phyloP scores from a whole-genome alignment of 2,329 filamentous ascomycete genomes.

The Claviceps maximensis region DNA sequence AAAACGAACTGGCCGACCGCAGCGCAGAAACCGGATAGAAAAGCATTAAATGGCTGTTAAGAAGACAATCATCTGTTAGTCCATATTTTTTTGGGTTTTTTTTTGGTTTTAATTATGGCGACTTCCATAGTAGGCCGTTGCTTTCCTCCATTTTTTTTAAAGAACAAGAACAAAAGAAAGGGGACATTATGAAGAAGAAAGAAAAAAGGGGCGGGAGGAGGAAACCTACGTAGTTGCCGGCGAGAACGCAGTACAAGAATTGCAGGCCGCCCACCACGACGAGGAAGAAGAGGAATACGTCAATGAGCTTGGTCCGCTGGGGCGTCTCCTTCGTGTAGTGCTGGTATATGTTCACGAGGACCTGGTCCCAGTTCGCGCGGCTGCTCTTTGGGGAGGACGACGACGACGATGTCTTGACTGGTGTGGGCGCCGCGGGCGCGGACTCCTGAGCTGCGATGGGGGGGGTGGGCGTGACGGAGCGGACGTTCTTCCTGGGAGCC shows the following conservation, averaged over 20 bases:
- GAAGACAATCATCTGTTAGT: constrained; percentile 11
- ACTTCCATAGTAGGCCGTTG: too few relatives aligned
- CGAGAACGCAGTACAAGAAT: constrained; percentile 83
- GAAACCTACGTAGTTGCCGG: constrained; percentile 78
- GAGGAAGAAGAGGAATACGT: constrained; percentile 81
- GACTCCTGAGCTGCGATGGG: constrained; percentile 1
- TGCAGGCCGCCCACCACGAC: constrained; percentile 77
- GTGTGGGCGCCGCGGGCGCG: neutral
- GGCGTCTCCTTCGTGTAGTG: constrained; percentile 73
- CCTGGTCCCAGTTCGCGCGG: constrained; percentile 37
- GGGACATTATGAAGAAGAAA: too few relatives aligned
- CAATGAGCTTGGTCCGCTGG: constrained; percentile 83
- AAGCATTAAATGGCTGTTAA: constrained; percentile 87
- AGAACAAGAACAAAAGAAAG: too few relatives aligned
- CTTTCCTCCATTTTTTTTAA: too few relatives aligned
- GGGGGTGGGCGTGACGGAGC: constrained; percentile 11
- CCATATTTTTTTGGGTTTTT: neutral
- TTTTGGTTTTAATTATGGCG: too few relatives aligned
- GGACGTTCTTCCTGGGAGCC: constrained; percentile 37
- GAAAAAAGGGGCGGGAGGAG: neutral
- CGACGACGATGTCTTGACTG: constrained; percentile 1
- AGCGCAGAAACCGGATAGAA: constrained; percentile 86
- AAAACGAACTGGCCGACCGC: constrained; percentile 97
- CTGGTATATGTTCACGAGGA: constrained; percentile 56
- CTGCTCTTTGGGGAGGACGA: constrained; percentile 10